Base-by-base conservation (phyloP, 306 rosid genomes). In the Vigna radiata region DNA sequence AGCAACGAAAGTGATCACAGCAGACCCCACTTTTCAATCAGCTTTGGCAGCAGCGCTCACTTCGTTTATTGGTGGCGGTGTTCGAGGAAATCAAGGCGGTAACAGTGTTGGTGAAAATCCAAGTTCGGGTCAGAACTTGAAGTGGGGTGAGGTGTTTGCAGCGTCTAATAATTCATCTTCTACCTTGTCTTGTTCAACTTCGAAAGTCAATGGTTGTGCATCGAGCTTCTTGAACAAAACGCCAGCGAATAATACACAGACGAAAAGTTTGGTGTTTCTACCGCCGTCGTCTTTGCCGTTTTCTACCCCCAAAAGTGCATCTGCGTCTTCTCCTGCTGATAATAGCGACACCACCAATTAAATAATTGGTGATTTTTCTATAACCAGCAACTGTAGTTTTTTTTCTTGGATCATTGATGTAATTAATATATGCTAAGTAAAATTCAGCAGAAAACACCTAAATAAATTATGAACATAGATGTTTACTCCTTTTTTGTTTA, bases 11-110 rank as follows among this genome's bases (percentile, higher is more conserved):
- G 96, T 87, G 3, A 96, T 92, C 69, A 91, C 98, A 0, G 77
- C 90, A 0, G 96, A 96, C 82, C 99, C 99, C 0, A 85, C 70
- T 43, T 96, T 96, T 81, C 99, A 92, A 52, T 92, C 98, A 0
- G 99, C 91, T 19, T 80, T 96, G 70, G 97, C 89, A 0, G 93
- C 91, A 4, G 98, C 97, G 0, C 85, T 96, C 17, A 66, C 91
- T 8, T 86, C 98, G 8, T 84, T 92, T 70, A 91, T 96, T 14
- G 90, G 94, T 31, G 52, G 82, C 8, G 23, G n/a, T 31, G 77
- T 23, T 55, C 84, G 65, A 75, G 83, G 83, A 7, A 75, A 60
- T 27, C 73, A 81, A n/a, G 18, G 76, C 5, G 11, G 15, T 25
- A 58, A 25, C 7, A 39, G 1, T 37, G 86, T 78, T 44, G 90